A percentile compares a stretch with the other conserved stretches of the same genome.
Evolutionary conservation across 2,329 filamentous ascomycete species (phyloP).

Genomic region (Aspergillus sp.): DNA sequence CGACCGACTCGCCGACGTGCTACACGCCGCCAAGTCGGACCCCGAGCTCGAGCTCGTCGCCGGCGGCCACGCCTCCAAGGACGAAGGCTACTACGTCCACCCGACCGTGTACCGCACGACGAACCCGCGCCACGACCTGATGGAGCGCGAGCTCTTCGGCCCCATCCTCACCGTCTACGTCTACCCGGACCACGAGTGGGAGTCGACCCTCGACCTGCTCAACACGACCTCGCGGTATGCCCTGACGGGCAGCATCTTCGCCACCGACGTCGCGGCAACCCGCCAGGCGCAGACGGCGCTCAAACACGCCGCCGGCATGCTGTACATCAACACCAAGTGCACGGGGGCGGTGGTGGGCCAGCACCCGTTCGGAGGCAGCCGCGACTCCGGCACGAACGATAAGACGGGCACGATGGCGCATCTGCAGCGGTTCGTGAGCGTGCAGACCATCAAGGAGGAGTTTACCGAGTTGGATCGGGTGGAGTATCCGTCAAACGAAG

Average conservation of each 20-base stretch:
- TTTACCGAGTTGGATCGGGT: constrained; percentile 33
- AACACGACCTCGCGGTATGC: constrained; percentile 39
- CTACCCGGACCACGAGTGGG: constrained; percentile 67
- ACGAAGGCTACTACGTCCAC: constrained; percentile 70
- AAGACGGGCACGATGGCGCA: constrained; percentile 54
- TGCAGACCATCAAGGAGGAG: constrained; percentile 54
- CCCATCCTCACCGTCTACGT: constrained; percentile 71
- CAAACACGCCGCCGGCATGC: constrained; percentile 56
- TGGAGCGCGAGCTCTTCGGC: constrained; percentile 77
- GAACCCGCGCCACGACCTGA: constrained; percentile 69
- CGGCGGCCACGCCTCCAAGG: constrained; percentile 72
- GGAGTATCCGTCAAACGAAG: constrained; percentile 22
- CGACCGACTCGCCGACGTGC: constrained; percentile 71
- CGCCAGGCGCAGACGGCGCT: constrained; percentile 51
- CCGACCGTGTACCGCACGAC: constrained; percentile 76
- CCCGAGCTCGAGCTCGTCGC: constrained; percentile 68
- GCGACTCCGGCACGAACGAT: constrained; percentile 55
- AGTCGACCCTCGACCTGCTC: constrained; percentile 48
- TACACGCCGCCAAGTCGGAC: constrained; percentile 73
- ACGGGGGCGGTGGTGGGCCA: constrained; percentile 57
- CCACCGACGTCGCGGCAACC: constrained; percentile 43
- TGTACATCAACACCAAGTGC: constrained; percentile 59
- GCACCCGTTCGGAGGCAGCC: constrained; percentile 55
- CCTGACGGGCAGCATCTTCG: constrained; percentile 42
- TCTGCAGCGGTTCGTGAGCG: constrained; percentile 52